Evolutionary conservation across 768 basidiomycete genomes (phyloP), one percentile per base, ranked within the genome.

Genomic region (Trametes coccinea): DNA sequence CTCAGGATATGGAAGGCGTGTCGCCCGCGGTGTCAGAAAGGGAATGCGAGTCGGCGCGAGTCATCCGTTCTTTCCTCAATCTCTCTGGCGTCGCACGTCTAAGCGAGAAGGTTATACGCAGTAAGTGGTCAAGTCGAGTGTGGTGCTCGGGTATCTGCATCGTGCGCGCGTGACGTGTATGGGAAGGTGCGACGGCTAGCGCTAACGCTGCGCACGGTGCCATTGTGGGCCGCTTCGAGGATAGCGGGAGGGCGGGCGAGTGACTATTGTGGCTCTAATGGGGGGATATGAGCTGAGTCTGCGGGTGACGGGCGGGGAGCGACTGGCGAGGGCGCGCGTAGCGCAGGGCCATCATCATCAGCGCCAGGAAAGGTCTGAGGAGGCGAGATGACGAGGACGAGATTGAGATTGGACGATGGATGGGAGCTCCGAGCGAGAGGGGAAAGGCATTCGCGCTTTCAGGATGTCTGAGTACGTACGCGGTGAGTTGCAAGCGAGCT

Each of bases 201-300:
- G 22, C 22, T 43, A n/a, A n/a, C 13, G 41, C 22, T 22, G 22
- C 22, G 22, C 41, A 16, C 48, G 30, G 29, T 31, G 29, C 37
- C 30, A 52, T 62, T 62, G 61, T 56, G 55, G 31, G 44, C 54
- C 44, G 55, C 47, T 52, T 62, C 55, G 54, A 57, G 61, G 34
- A 29, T 27, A 29, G 49, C 34, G 10, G 22, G 22, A 22, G 22
- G 22, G 22, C 22, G 22, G 22, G 22, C 2, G 13, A 16, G 16
- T 30, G 50, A 46, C 55, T 52, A 62, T 62, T 62, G 61, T 62
- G 16, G 55, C 34, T 22, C 54, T 27, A 53, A 57, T 44, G 13
- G 13, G 47, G 61, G 1, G 40, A 44, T 49, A 54, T 50, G 47
- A 7, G 39, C 16, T 50, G 47, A 7, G 39, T 29, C 31, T 22